Percentiles rank a stretch among this genome's conserved stretches.
phyloP scores from a whole-genome alignment of 306 rosid genomes.

The Prunus fruticosa region DNA sequence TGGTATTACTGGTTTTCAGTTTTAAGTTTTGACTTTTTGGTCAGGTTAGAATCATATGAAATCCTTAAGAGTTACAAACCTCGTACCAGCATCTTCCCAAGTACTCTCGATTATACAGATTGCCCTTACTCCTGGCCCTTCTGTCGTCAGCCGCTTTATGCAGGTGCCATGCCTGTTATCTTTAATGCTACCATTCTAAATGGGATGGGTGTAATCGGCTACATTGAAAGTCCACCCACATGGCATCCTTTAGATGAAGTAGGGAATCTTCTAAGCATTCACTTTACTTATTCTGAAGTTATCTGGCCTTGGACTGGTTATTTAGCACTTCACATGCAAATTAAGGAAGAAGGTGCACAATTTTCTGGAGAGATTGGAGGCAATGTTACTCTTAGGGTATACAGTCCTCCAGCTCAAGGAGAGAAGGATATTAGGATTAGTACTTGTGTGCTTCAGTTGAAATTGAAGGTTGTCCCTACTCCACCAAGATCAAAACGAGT shows the following conservation, averaged over 20 bases:
- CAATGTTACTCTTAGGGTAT: constrained; percentile 76
- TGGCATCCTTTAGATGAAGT: constrained; percentile 92
- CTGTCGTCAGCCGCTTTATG: constrained; percentile 96
- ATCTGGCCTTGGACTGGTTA: constrained; percentile 99
- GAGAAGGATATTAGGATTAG: constrained; percentile 52
- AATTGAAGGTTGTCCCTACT: constrained; percentile 81
- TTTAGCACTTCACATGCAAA: constrained; percentile 92
- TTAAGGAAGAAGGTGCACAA: constrained; percentile 86
- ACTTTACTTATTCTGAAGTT: constrained; percentile 77
- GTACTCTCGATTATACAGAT: constrained; percentile 79
- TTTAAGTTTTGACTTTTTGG: constrained; percentile 27
- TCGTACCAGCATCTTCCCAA: constrained; percentile 89
- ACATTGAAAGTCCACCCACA: constrained; percentile 71
- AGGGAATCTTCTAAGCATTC: constrained; percentile 89
- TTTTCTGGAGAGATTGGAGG: constrained; percentile 92
- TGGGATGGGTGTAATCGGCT: constrained; percentile 96
- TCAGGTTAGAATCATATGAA: constrained; percentile 93
- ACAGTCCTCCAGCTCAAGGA: constrained; percentile 81
- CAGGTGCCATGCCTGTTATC: constrained; percentile 97
- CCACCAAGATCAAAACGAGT: constrained; percentile 81
- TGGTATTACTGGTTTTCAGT: not conserved
- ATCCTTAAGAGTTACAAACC: constrained; percentile 87
- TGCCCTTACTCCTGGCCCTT: constrained; percentile 98
- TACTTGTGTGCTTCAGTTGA: constrained; percentile 83
- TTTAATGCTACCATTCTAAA: constrained; percentile 93